Percentiles rank a stretch among this genome's conserved stretches.
Conservation (phyloP, 78 protist genomes). For the Polysphondylium violaceum region DNA sequence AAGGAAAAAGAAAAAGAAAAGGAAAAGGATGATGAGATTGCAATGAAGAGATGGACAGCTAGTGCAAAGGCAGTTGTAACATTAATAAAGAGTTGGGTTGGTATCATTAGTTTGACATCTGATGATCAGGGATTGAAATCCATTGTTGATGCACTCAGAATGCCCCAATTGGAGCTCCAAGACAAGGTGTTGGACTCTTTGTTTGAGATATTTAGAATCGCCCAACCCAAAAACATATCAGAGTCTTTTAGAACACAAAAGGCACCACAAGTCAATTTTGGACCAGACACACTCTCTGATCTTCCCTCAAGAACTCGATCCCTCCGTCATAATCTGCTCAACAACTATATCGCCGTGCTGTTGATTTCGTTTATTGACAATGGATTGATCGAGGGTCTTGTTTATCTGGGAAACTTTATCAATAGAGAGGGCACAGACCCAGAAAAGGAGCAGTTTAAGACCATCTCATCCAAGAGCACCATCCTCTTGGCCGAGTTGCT, state of each 20-base stretch:
- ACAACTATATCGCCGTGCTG: slow-evolving; percentile 61
- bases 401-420: slow-evolving; percentile 61
- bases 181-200: slow-evolving; percentile 69
- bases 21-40: slow-evolving; percentile 62
- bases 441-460: slow-evolving; percentile 23
- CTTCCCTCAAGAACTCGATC: slow-evolving; percentile 43
- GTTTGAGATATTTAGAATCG: slow-evolving; percentile 74
- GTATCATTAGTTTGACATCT: slow-evolving; percentile 46
- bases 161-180: slow-evolving; percentile 73
- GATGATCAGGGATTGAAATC: slow-evolving; percentile 72
- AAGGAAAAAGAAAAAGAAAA: slow-evolving; percentile 74
- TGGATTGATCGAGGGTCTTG: slow-evolving; percentile 75
- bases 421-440: slow-evolving; percentile 19
- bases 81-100: slow-evolving; percentile 75
- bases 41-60: slow-evolving; percentile 57
- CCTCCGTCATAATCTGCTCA: slow-evolving; percentile 67
- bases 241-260: slow-evolving; percentile 69
- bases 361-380: slow-evolving; percentile 68
- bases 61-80: slow-evolving; percentile 56
- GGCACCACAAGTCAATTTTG: slow-evolving; percentile 31
- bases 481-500: slow-evolving; percentile 56
- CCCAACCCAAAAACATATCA: slow-evolving; percentile 24
- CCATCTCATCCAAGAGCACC: slow-evolving; percentile 48
- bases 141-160: slow-evolving; percentile 62
- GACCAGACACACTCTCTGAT: slow-evolving; percentile 57